phyloP scores from a whole-genome alignment of 2,329 filamentous ascomycete species.

The Diatrype stigma region DNA sequence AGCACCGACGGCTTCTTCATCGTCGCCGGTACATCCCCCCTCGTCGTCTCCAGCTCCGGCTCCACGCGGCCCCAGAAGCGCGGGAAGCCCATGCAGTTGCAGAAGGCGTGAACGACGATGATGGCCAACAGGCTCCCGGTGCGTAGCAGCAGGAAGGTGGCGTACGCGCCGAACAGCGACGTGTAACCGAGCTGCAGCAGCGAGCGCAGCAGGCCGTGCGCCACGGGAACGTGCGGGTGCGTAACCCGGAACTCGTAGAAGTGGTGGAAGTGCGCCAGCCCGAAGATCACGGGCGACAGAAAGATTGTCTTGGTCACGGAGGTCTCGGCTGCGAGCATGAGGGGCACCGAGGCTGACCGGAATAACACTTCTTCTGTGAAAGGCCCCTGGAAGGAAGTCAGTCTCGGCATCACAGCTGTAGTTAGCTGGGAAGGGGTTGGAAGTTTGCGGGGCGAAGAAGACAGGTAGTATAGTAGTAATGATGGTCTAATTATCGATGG shows the following conservation, averaged over 20 bases:
- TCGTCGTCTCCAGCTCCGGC: slow-evolving; percentile 34
- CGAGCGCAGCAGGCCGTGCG: slow-evolving; percentile 64
- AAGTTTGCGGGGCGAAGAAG: neutral
- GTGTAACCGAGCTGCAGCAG: slow-evolving; percentile 86
- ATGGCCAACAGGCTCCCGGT: slow-evolving; percentile 77
- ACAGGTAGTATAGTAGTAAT: too few species aligned
- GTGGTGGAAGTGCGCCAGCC: slow-evolving; percentile 90
- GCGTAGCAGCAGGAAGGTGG: slow-evolving; percentile 81
- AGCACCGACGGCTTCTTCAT: slow-evolving; percentile 32
- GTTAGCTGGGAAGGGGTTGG: neutral
- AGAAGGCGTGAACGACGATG: slow-evolving; percentile 78
- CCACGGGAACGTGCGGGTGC: slow-evolving; percentile 63
- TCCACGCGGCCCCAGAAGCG: slow-evolving; percentile 77
- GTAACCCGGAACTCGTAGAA: slow-evolving; percentile 90
- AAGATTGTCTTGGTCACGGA: slow-evolving; percentile 63
- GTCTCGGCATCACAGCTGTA: slow-evolving; percentile 8
- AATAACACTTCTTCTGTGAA: slow-evolving; percentile 93
- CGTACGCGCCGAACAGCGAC: slow-evolving; percentile 88
- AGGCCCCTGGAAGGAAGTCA: slow-evolving; percentile 62
- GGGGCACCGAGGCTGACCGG: slow-evolving; percentile 77
- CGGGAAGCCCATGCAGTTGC: slow-evolving; percentile 88
- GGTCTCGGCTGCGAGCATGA: slow-evolving; percentile 69
- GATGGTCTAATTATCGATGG: too few species aligned
- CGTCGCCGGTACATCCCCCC: slow-evolving; percentile 18
- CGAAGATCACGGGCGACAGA: slow-evolving; percentile 82